Base-by-base conservation (phyloP, 441 rosid genomes). In the Populus hybrid region DNA sequence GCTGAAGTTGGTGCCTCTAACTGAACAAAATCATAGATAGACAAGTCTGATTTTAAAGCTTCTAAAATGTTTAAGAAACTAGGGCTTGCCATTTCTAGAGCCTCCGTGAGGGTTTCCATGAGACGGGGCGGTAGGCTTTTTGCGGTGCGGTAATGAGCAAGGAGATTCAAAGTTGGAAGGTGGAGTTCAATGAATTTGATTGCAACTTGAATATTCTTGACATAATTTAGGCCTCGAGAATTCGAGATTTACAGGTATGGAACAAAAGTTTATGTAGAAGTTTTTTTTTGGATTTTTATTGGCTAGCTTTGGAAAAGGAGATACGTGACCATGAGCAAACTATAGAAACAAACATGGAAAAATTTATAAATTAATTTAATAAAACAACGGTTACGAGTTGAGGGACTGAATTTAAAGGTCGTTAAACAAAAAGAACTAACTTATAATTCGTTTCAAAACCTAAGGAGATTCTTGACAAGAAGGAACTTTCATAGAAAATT, bases 261-360 rank as follows among this genome's bases (percentile, higher is more conserved):
- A 83, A 8, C 82, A 78, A 30, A 82, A 70, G 78, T 79, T 75
- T 53, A 84, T 68, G 63, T 70, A 26, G 79, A 83, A 79, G 69
- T 78, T 76, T 69, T 32, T 71, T 21, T 73, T 26, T 6, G 82
- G 10, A n/a, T 83, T 78, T 6, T 19, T 71, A 67, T 85, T 83
- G 80, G 83, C 81, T 18, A 83, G 82, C 67, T 83, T 79, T 5
- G 79, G 70, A 77, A 71, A 83, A 5, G 86, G 86, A 7, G 76
- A 83, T 21, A 77, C 74, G 80, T 83, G 86, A 12, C 86, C 87
- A 75, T 85, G 80, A 30, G 87, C 87, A 38, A 85, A 69, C 85
- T 85, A 82, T 76, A 83, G 84, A 24, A 82, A 67, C 84, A 82
- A 32, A 32, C 34, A 32, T 32, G 34, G 34, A 32, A 32, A 32